Evolutionary conservation across 1,284 basidiomycete genomes (phyloP).

Genomic region (Puccinia coronata): DNA sequence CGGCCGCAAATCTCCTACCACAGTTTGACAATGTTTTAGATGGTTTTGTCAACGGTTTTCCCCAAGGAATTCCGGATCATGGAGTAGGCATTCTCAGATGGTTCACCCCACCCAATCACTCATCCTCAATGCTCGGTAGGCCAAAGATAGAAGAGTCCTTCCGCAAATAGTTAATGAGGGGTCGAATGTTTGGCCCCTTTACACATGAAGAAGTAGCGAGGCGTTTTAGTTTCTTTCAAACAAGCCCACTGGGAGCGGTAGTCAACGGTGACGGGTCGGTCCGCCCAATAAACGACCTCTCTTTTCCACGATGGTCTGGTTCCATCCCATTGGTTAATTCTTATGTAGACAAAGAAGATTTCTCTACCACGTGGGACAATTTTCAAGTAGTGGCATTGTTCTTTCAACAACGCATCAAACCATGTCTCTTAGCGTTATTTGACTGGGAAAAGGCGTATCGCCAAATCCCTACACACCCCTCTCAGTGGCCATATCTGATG

Average conservation of each 20-base stretch:
- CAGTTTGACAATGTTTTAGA: too few relatives aligned
- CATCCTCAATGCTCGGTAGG: too few relatives aligned
- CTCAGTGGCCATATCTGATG: not conserved
- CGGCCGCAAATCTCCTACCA: too few relatives aligned
- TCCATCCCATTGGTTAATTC: slow-evolving; percentile 11
- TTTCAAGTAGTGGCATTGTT: not conserved
- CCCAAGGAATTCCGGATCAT: too few relatives aligned
- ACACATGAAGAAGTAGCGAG: too few relatives aligned
- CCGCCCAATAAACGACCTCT: slow-evolving; percentile 4
- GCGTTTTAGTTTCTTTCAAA: slow-evolving; percentile 1
- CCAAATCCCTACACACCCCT: not conserved
- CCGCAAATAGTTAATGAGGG: too few relatives aligned
- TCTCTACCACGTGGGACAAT: slow-evolving; percentile 1
- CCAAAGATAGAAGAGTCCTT: too few relatives aligned
- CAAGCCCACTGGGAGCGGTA: not conserved
- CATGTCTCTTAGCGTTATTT: not conserved
- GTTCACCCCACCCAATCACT: too few relatives aligned
- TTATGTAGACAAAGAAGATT: not conserved
- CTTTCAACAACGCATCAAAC: not conserved
- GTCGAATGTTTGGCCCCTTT: too few relatives aligned
- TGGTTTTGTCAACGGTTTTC: too few relatives aligned
- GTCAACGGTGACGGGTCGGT: not conserved
- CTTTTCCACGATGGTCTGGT: not conserved
- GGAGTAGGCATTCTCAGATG: too few relatives aligned
- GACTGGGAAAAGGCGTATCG: slow-evolving; percentile 13